Evolutionary conservation across 2,329 filamentous ascomycete species (phyloP).

Genomic region (Cladosporium colombiae): DNA sequence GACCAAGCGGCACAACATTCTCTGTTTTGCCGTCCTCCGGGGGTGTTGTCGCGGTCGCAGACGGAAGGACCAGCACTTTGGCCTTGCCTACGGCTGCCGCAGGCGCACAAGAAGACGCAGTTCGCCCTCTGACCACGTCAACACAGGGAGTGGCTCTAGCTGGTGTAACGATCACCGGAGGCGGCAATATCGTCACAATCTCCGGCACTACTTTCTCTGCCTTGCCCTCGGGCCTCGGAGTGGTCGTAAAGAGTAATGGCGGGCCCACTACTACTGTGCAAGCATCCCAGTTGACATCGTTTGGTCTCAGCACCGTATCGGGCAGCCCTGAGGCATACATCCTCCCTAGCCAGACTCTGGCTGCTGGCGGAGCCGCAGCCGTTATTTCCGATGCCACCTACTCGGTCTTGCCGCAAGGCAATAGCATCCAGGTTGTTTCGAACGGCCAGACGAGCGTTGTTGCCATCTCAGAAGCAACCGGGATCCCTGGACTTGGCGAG

Average conservation of each 20-base stretch:
- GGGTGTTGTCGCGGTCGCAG: constrained; percentile 9
- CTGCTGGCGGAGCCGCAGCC: constrained; percentile 1
- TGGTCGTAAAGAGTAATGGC: not conserved
- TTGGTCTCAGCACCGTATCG: constrained; percentile 9
- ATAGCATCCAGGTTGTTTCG: not conserved
- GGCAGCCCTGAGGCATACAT: not conserved
- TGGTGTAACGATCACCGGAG: constrained; percentile 8
- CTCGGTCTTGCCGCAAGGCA: not conserved
- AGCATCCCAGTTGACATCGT: not conserved
- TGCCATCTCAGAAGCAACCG: not conserved
- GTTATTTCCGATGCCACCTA: constrained; percentile 12
- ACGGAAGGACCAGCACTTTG: constrained; percentile 2
- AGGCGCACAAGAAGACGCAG: not conserved
- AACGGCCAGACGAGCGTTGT: constrained; percentile 4
- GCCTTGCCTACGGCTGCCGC: not conserved
- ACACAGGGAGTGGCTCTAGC: not conserved
- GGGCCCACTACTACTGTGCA: constrained; percentile 5
- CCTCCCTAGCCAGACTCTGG: constrained; percentile 9
- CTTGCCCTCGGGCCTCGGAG: constrained; percentile 12
- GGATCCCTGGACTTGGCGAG: not conserved
- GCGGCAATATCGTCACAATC: not conserved
- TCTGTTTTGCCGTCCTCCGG: constrained; percentile 7
- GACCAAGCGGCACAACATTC: constrained; percentile 17
- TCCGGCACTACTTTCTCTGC: constrained; percentile 17
- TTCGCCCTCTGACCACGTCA: not conserved